phyloP scores from a whole-genome alignment of 2,329 filamentous ascomycete species.

The Trichoderma sp. region DNA sequence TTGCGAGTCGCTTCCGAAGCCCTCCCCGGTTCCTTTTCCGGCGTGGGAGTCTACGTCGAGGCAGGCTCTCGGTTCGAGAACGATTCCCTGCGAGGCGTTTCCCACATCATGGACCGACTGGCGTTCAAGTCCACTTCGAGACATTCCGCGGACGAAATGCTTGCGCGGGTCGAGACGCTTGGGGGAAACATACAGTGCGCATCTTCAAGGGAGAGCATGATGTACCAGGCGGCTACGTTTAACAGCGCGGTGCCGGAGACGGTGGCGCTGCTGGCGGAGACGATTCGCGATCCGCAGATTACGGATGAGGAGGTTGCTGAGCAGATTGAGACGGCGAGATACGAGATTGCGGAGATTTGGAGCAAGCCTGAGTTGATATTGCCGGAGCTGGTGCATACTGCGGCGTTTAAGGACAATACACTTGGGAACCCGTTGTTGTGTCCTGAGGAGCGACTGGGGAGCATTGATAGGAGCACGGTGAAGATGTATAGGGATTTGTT shows the following conservation, averaged over 20 bases:
- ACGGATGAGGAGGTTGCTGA: constrained; percentile 82
- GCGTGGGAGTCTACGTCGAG: constrained; percentile 93
- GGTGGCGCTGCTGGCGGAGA: constrained; percentile 84
- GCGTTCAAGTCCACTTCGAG: constrained; percentile 86
- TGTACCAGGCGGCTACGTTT: constrained; percentile 99
- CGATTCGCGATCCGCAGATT: constrained; percentile 80
- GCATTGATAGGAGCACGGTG: constrained; percentile 72
- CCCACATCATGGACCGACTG: constrained; percentile 91
- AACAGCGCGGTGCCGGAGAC: constrained; percentile 85
- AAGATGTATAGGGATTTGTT: constrained; percentile 78
- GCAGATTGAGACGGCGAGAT: constrained; percentile 87
- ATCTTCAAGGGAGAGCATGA: constrained; percentile 89
- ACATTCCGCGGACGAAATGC: constrained; percentile 75
- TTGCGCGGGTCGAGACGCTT: constrained; percentile 80
- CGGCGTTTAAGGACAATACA: constrained; percentile 94
- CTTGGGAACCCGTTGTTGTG: constrained; percentile 91
- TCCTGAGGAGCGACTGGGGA: constrained; percentile 73
- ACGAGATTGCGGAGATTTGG: constrained; percentile 98
- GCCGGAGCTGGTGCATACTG: constrained; percentile 91
- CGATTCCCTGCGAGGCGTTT: constrained; percentile 77
- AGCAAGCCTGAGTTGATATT: constrained; percentile 93
- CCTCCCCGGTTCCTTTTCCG: constrained; percentile 89
- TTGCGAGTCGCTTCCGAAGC: constrained; percentile 93
- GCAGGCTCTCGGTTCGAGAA: constrained; percentile 94
- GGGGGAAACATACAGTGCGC: constrained; percentile 97